A percentile compares a stretch with the other conserved stretches of the same genome.
Evolutionary conservation across 768 basidiomycete genomes (phyloP).

Genomic region (Boletus rufocinnamomeus): DNA sequence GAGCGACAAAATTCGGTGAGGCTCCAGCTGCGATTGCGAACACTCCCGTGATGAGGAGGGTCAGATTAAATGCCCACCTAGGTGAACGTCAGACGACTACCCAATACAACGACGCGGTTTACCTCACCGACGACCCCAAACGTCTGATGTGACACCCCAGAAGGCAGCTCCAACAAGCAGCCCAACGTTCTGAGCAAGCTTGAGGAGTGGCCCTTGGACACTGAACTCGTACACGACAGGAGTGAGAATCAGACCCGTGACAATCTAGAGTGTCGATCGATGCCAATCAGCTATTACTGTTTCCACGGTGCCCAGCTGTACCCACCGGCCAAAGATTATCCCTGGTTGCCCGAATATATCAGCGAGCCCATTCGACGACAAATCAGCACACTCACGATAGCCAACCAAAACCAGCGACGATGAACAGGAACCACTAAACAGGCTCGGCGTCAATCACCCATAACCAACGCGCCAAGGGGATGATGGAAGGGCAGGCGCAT

Average conservation of each 20-base stretch:
- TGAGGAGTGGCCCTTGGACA: conserved; percentile 60
- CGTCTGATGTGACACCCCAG: conserved; percentile 68
- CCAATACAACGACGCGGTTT: not conserved
- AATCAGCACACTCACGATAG: conserved; percentile 52
- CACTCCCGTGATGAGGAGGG: conserved; percentile 63
- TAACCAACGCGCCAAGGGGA: not conserved
- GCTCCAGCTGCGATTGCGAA: conserved; percentile 68
- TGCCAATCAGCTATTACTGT: not conserved
- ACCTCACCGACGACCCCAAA: conserved; percentile 66
- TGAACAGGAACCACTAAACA: conserved; percentile 58
- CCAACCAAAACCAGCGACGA: conserved; percentile 76
- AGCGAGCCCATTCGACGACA: not conserved
- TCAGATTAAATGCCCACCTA: conserved; percentile 70
- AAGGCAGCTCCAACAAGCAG: conserved; percentile 67
- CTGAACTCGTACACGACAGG: conserved; percentile 68
- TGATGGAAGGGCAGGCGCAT: not conserved
- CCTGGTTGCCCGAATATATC: conserved; percentile 34
- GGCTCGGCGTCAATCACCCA: not conserved
- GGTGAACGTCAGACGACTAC: conserved; percentile 9
- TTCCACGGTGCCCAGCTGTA: not conserved
- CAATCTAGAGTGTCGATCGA: conserved; percentile 42
- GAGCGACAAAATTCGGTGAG: conserved; percentile 50
- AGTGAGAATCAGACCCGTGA: conserved; percentile 64
- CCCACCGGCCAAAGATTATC: conserved; percentile 76
- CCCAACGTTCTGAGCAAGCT: conserved; percentile 72